Base-by-base conservation (phyloP, 805 yeast species). In the Teunomyces pallodes region DNA sequence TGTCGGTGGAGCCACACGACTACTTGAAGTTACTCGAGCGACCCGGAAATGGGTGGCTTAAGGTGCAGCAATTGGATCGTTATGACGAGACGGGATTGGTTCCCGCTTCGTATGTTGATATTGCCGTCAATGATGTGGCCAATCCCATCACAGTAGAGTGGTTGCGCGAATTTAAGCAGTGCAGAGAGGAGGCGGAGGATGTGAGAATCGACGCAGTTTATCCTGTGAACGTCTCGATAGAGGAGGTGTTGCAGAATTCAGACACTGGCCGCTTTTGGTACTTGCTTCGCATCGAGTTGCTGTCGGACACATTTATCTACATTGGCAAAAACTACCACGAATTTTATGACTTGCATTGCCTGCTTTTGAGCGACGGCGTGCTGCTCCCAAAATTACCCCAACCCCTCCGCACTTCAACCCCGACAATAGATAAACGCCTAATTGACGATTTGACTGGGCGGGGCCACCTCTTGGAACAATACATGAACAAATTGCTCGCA, bases 31-130 rank as follows among this genome's bases (percentile, higher is more conserved):
- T 71, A 10, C 30, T 71, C 4, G 65, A 66, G 17, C 56, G 70
- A 27, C 67, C 66, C 2, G 76, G 74, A 2, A 68, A 69, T 50
- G 77, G 76, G 20, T 71, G 76, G 76, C 46, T 72, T 24, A 48
- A 56, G 33, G 76, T 72, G 3, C 64, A 64, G 47, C 48, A 53
- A 14, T 49, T 71, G 24, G 64, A 61, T 36, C 51, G 58, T 10
- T 49, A 47, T 20, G 54, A 51, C 29, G 41, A 48, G 10, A 46
- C 29, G 8, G 77, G 77, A 0, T 53, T 66, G 4, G 64, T 72
- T 29, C 76, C 77, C 5, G 74, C 76, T 3, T 61, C 67, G 41
- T 71, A 69, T 49, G 67, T 70, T 13, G 68, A 64, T 13, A 72
- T 72, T 14, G 69, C 65, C 6, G 68, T 70, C n/a, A 72, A 71